Base-by-base conservation (phyloP, 345 rosid species). In the Erucastrum elatum region DNA sequence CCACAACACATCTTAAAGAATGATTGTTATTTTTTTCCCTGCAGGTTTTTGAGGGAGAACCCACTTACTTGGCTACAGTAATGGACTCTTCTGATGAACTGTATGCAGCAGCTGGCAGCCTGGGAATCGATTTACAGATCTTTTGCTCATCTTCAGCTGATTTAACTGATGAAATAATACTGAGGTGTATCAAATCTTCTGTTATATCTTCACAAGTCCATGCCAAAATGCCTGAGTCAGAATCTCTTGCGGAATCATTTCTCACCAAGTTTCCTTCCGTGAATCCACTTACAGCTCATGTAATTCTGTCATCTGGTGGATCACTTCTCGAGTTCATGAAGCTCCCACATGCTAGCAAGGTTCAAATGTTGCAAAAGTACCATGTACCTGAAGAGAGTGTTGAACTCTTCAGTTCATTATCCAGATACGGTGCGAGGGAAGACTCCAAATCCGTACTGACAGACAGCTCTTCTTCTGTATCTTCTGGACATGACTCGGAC, bases 381-480 rank as follows among this genome's bases (percentile, higher is more conserved):
- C 74, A 82, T 78, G 88, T 90, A 77, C 87, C 98, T 27, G 88
- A 87, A 16, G 98, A 93, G 86, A 90, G 93, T 72, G 64, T 87
- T 67, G 83, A 84, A 64, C 85, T 93, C 10, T 90, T 93, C 59
- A 87, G 87, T 76, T 83, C 87, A 72, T 78, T 89, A 77, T 87
- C 93, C 87, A 87, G 60, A 84, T 91, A 85, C 70, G 94, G 99
- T 63, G 98, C 90, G 78, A 83, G 89, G 71, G 97, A 93, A 75
- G 99, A 95, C 85, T 85, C 99, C 70, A 92, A 81, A 82, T 95
- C 99, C 66, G 84, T 90, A 75, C 84, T 90, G 96, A 93, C 97
- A 26, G 98, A 93, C 72, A 86, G 93, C 87, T 87, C 96, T 59
- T 92, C 95, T 72, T 95, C 99, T 9, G 84, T 89, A 58, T 93